Evolutionary conservation across 805 yeast species (phyloP), one percentile per base, ranked within the genome.

Genomic region (Wickerhamiella spandovensis): DNA sequence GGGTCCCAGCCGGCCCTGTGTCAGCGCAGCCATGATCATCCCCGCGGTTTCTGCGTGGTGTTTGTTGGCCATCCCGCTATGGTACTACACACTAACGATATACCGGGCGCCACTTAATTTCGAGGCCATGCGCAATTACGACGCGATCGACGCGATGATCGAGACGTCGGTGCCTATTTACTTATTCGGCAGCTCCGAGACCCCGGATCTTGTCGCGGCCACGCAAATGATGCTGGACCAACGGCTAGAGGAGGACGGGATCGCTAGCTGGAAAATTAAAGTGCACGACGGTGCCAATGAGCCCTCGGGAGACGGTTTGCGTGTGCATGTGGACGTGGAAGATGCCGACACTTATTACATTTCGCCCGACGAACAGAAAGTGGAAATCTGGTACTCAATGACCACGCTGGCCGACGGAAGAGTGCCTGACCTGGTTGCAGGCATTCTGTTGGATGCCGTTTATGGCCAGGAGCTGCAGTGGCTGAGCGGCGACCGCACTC

Each of bases 121-220:
- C 12, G 66, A 64, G 1, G 67, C 67, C 43, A 70, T 81, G 45
- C 60, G 67, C 56, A 51, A 54, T 18, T 58, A 65, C 56, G 62
- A 67, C 49, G 22, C 54, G 46, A 54, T 73, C 21, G 53, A 56
- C 48, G 51, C 46, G 3, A 55, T 59, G 30, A 46, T 64, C 17
- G 44, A 41, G 13, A 50, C 64, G 13, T 48, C 48, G 21, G 58
- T 66, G 15, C 65, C 63, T 15, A 58, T 67, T 2, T 60, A 58
- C 30, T 52, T 70, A 10, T 42, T 39, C n/a, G 71, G 71, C 10
- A 76, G 75, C 1, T 71, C 78, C 54, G 63, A 66, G 17, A 79
- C 81, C 56, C 89, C 90, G 0, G 95, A 87, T 61, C 59, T 87
- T 18, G 75, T 73, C 1, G 70, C 70, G 43, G 87, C 83, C 0